Evolutionary conservation across 1,284 basidiomycete species (phyloP).

Genomic region (Microbotryomycetes sp.): DNA sequence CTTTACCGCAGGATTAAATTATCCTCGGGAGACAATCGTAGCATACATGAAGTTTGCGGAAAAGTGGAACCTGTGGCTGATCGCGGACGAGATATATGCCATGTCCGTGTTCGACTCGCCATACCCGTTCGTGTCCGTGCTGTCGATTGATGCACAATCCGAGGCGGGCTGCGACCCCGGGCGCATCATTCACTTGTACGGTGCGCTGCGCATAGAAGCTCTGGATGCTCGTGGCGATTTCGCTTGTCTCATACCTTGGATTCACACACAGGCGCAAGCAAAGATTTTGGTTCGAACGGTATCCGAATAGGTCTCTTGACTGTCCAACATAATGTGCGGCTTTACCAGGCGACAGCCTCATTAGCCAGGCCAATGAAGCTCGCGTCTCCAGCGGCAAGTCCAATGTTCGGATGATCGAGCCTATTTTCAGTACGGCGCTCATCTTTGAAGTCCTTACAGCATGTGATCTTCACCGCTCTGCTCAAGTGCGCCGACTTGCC

Average conservation of each 20-base stretch:
- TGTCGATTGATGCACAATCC: slow-evolving; percentile 42
- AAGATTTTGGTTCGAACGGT: slow-evolving; percentile 47
- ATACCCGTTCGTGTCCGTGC: slow-evolving; percentile 42
- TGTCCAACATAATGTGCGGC: slow-evolving; percentile 41
- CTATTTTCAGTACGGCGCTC: not conserved
- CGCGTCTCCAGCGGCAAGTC: slow-evolving; percentile 24
- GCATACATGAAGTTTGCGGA: slow-evolving; percentile 45
- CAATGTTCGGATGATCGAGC: not conserved
- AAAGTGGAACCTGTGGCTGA: slow-evolving; percentile 43
- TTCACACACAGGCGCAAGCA: no score
- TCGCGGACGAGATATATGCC: slow-evolving; percentile 45
- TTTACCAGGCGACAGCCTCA: slow-evolving; percentile 28
- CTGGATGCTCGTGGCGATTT: no score
- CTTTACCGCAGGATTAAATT: slow-evolving; percentile 30
- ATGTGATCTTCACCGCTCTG: slow-evolving; percentile 24
- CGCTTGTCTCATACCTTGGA: no score
- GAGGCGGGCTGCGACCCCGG: slow-evolving; percentile 43
- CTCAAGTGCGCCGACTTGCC: slow-evolving; percentile 11
- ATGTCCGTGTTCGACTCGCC: slow-evolving; percentile 28
- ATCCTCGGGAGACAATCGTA: slow-evolving; percentile 42
- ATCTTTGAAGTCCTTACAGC: slow-evolving; percentile 1
- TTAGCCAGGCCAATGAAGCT: slow-evolving; percentile 29
- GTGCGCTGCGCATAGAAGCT: no score
- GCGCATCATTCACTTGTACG: slow-evolving; percentile 40
- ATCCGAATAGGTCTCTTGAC: slow-evolving; percentile 42